Conservation (phyloP, 129 eudicot genomes). For the Daucus carota region DH1_v3.0 NC_030384.2:49088001-49088500, state of each 20-base stretch:
- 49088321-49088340: neutral
- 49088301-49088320: constrained; percentile 10
- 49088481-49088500: neutral
- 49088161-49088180: constrained; percentile 34
- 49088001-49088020: constrained; percentile 41
- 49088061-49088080: constrained; percentile 23
- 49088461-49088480: neutral
- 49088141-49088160: constrained; percentile 42
- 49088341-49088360: neutral
- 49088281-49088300: constrained; percentile 15
- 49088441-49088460: neutral
- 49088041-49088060: constrained; percentile 33
- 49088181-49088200: constrained; percentile 41
- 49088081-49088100: constrained; percentile 25
- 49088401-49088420: neutral
- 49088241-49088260: constrained; percentile 26
- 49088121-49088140: constrained; percentile 8
- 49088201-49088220: constrained; percentile 28
- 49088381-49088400: too few species aligned
- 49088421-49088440: neutral
- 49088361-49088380: constrained; percentile 11
- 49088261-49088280: constrained; percentile 31
- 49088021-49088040: constrained; percentile 22
- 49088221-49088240: constrained; percentile 35
- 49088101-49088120: constrained; percentile 35